A percentile compares a stretch with the other conserved stretches of the same genome.
phyloP scores from a whole-genome alignment of 257 asterid species.

The Solanum peruvianum region DNA sequence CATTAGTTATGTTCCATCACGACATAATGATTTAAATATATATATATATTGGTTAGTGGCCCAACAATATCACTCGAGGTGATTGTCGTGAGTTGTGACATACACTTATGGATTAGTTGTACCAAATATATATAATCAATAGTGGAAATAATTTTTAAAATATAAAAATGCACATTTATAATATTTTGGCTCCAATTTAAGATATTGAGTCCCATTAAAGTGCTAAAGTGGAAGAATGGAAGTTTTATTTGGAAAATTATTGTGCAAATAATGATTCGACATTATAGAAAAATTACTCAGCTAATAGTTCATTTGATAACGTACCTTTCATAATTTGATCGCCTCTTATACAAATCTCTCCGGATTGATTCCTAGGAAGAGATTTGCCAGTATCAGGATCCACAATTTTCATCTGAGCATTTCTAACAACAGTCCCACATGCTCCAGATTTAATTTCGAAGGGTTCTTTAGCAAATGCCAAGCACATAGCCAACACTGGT shows the following conservation, averaged over 20 bases:
- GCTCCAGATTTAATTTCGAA: conserved; percentile 85
- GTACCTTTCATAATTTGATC: conserved; percentile 95
- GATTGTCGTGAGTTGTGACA: neutral
- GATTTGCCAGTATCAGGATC: conserved; percentile 51
- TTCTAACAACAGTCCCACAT: conserved; percentile 83
- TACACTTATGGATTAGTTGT: neutral
- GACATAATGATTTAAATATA: neutral
- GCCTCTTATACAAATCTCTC: conserved; percentile 83
- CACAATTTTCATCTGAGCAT: conserved; percentile 87
- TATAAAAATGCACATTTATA: neutral
- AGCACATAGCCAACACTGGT: conserved; percentile 84
- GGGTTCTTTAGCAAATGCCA: conserved; percentile 78
- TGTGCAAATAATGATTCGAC: neutral
- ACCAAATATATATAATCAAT: neutral
- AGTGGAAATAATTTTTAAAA: neutral
- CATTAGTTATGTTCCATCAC: neutral
- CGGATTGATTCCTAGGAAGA: conserved; percentile 56
- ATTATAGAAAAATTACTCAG: neutral
- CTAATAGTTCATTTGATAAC: neutral
- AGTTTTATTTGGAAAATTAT: neutral
- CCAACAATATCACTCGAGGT: neutral
- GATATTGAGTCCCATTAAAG: neutral
- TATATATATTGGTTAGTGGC: neutral
- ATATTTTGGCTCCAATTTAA: neutral
- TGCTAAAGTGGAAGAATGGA: neutral